Conservation (phyloP, 805 yeast species). For the Starmerella apis region DNA sequence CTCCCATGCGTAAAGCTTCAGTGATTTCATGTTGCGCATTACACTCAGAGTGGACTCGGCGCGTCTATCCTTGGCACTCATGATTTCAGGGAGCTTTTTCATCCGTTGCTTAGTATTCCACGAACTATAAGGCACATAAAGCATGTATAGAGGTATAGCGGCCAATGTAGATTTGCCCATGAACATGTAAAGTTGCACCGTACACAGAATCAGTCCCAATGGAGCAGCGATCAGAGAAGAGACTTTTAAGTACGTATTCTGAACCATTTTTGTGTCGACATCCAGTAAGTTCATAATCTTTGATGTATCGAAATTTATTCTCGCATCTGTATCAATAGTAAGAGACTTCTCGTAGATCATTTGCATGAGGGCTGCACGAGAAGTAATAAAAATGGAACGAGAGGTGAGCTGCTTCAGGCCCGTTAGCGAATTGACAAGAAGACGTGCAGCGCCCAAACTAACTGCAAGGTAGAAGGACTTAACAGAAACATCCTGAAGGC, state of each 20-base stretch:
- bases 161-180: constrained; percentile 86
- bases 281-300: constrained; percentile 69
- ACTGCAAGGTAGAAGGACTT: background rate
- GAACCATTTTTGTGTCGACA: constrained; percentile 61
- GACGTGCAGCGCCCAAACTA: background rate
- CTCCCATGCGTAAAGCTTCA: constrained; percentile 84
- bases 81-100: constrained; percentile 64
- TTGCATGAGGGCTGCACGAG: background rate
- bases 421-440: background rate
- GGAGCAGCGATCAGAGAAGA: constrained; percentile 90
- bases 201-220: constrained; percentile 71
- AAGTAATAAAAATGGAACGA: background rate
- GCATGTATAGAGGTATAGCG: constrained; percentile 59
- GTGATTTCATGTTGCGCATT: constrained; percentile 75
- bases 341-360: constrained; percentile 54
- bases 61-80: constrained; percentile 71
- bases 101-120: constrained; percentile 28
- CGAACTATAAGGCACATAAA: constrained; percentile 79
- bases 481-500: constrained; percentile 2
- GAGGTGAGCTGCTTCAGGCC: background rate
- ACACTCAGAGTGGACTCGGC: constrained; percentile 79
- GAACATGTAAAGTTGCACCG: constrained; percentile 59
- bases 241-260: constrained; percentile 60
- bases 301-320: constrained; percentile 55
- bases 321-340: constrained; percentile 43